Conservation (phyloP, 2,329 filamentous ascomycete genomes). For the Lachnellula arida region DNA sequence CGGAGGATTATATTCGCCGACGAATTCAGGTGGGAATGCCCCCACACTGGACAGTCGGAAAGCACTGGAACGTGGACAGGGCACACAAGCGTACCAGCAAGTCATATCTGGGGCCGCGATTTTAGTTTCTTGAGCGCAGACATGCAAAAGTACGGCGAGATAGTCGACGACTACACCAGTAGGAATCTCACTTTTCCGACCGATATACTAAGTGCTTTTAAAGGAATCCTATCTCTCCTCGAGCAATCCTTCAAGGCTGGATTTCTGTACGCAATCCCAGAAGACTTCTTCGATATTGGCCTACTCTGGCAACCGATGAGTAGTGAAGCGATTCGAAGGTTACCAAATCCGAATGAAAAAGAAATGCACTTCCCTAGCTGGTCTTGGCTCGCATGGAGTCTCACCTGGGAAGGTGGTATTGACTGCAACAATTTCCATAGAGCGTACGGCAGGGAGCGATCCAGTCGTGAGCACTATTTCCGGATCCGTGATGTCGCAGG, state of each 20-base stretch:
- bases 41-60: too few species aligned
- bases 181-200: background rate
- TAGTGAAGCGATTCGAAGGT: background rate
- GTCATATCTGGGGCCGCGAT: too few species aligned
- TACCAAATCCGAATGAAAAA: background rate
- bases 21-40: too few species aligned
- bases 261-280: background rate
- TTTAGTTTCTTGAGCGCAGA: background rate
- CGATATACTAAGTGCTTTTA: background rate
- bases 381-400: background rate
- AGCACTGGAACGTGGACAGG: too few species aligned
- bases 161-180: background rate
- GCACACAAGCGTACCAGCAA: too few species aligned
- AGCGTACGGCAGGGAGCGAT: too few species aligned
- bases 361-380: background rate
- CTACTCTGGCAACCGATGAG: background rate
- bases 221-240: background rate
- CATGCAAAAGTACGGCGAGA: background rate
- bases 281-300: background rate
- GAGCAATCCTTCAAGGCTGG: background rate
- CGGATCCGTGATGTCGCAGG: too few species aligned
- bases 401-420: too few species aligned
- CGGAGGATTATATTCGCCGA: too few species aligned
- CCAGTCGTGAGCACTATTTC: too few species aligned
- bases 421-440: too few species aligned